Base-by-base conservation (phyloP, 2,329 filamentous ascomycete genomes). In the Zasmidium citrigriseum region DNA sequence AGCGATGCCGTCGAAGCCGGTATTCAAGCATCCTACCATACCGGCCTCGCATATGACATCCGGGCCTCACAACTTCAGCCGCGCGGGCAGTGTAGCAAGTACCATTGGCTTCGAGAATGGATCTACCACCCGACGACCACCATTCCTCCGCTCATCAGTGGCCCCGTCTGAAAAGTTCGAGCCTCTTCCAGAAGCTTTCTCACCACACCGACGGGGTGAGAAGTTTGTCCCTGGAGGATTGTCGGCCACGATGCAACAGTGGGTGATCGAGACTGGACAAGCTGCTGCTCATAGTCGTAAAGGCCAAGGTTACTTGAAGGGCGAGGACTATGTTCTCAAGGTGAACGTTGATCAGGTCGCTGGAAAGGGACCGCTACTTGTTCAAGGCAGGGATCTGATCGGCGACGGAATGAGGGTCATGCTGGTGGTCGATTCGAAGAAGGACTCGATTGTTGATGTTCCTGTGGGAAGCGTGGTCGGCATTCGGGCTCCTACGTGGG, bases 141-240 rank as follows among this genome's bases (percentile, higher is more conserved):
- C 71, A 16, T 78, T 78, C 67, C 64, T 78, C 46, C 70, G 73
- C 57, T 72, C 75, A 2, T 66, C 71, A 1, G 58, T 64, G 2
- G 69, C 70, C 12, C 66, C 71, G 2, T 70, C 68, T 12, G 70
- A 72, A 1, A 63, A 46, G 12, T 48, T 61, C 14, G 70, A 71
- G 3, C 79, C 80, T 0, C 70, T 82, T 0, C 81, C 82, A 0
- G 79, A 82, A 44, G 75, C 78, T 41, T 85, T 85, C 68, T 83
- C 82, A 0, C 82, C 83, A 1, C 78, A 80, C 48, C 75, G 80
- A 23, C 77, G 77, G 58, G 77, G 76, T 0, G 75, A 80, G 60
- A 80, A 79, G 63, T 84, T 80, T 61, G 47, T 82, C 0, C 70
- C 77, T 1, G 75, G 76, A 2, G 82, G 82, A 1, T 70, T 83